Evolutionary conservation across 495 filamentous ascomycete genomes (phyloP), one percentile per base, ranked within the genome.

Genomic region (Tetracladium setigerum): DNA sequence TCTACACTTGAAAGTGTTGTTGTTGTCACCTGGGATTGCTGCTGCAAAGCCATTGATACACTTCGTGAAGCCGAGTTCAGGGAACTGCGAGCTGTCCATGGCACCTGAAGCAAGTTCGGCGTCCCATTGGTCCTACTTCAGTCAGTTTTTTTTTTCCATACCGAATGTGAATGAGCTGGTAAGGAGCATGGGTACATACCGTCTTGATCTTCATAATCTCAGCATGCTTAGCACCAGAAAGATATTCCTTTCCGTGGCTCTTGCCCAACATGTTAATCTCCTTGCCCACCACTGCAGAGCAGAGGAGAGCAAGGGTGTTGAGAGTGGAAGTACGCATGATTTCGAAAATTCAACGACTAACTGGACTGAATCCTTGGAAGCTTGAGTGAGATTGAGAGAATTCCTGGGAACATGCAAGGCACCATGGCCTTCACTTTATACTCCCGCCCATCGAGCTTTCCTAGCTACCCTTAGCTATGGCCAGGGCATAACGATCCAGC

Each of bases 1-100:
- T 40, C 59, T 70, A 62, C 75, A 79, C 38, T 62, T 59, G 63
- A 76, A 78, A 7, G 62, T 65, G 56, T 71, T 65, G 37, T 58
- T 60, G 17, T 65, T 54, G 60, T 74, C 61, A 19, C 64, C 64
- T 14, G 57, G 49, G 18, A 62, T 52, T 39, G 66, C 62, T 5
- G 50, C 58, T 0, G 71, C 73, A 12, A 66, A 48, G 2, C 75
- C 75, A 49, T 79, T 62, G 7, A 49, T 53, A 58, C 74, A 78
- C 7, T 52, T 40, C 7, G 45, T 59, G 30, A 50, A 56, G 13
- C 41, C 44, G 16, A 66, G 48, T 36, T 11, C 55, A 5, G 30
- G 9, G 24, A 55, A 44, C 15, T 45, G 47, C 2, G 12, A n/a
- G 17, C 19, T 27, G 30, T 41, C 16, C 15, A 48, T 24, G 1